Evolutionary conservation across 768 basidiomycete species (phyloP).

Genomic region (Termitomyces sp.): DNA sequence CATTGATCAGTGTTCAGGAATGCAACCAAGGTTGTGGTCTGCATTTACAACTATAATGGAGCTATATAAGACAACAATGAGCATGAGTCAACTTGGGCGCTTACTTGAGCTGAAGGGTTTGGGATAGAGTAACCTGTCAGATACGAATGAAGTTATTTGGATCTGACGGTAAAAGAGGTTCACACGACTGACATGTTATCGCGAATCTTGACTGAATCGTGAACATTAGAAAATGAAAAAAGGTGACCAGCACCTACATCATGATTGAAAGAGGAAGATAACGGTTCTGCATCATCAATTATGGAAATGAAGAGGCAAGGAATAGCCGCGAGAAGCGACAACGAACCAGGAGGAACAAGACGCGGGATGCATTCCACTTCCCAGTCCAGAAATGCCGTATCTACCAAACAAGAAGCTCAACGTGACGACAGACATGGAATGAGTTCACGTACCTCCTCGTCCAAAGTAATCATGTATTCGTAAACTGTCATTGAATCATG

Average conservation of each 20-base stretch:
- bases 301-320: not conserved
- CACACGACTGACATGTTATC: constrained; percentile 18
- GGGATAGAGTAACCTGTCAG: constrained; percentile 22
- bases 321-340: not conserved
- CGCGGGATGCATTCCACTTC: constrained; percentile 30
- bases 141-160: not conserved
- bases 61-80: not conserved
- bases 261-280: constrained; percentile 27
- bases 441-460: constrained; percentile 30
- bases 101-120: constrained; percentile 24
- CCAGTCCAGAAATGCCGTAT: constrained; percentile 39
- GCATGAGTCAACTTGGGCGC: not conserved
- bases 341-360: constrained; percentile 35
- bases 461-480: constrained; percentile 34
- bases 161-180: not conserved
- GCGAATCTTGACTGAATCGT: constrained; percentile 12
- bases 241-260: constrained; percentile 14
- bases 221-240: constrained; percentile 1
- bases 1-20: not conserved
- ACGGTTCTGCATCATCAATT: constrained; percentile 25
- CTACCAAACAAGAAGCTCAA: constrained; percentile 18
- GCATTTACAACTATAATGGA: constrained; percentile 21
- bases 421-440: not conserved
- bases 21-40: constrained; percentile 3
- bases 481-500: constrained; percentile 20